These are phyloP conservation scores for Penicillium sp. DNA, from an alignment of 2,329 filamentous ascomycete species.

Conservation along the genomic window DNA sequence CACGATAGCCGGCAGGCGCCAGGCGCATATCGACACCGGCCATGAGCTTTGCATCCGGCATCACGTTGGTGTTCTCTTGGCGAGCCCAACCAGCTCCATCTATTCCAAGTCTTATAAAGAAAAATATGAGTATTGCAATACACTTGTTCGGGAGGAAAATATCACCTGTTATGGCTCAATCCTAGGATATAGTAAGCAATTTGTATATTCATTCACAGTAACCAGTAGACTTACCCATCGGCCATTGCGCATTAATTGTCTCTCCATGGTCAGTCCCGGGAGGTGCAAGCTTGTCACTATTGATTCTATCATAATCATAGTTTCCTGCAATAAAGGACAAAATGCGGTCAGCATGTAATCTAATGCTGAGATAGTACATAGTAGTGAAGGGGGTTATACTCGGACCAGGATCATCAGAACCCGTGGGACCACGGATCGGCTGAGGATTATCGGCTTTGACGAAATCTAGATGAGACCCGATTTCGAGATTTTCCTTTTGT, in stretches of 20 bases:
- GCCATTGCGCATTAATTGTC: conserved; percentile 51
- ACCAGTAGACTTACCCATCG: conserved; percentile 41
- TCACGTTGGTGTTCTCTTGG: conserved; percentile 52
- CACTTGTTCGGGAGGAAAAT: not conserved
- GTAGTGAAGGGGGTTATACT: conserved; percentile 27
- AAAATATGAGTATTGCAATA: not conserved
- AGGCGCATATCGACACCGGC: conserved; percentile 61
- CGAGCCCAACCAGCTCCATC: conserved; percentile 53
- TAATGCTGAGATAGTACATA: not conserved
- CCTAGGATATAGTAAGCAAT: conserved; percentile 19
- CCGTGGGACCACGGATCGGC: conserved; percentile 53
- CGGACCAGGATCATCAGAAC: conserved; percentile 54
- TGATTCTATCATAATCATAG: conserved; percentile 52
- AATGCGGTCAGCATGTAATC: not conserved
- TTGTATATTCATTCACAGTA: no score
- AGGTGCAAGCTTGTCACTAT: conserved; percentile 55
- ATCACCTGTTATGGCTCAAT: conserved; percentile 48
- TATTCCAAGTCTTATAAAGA: conserved; percentile 36
- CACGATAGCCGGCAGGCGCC: conserved; percentile 57
- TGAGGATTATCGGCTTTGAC: conserved; percentile 52
- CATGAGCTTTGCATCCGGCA: conserved; percentile 52
- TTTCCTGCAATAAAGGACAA: conserved; percentile 33
- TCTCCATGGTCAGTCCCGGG: conserved; percentile 50
- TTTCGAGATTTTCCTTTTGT: conserved; percentile 50
- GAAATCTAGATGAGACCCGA: conserved; percentile 57